Conservation (phyloP, 2,329 filamentous ascomycete genomes). For the Cordyceps militaris region DNA sequence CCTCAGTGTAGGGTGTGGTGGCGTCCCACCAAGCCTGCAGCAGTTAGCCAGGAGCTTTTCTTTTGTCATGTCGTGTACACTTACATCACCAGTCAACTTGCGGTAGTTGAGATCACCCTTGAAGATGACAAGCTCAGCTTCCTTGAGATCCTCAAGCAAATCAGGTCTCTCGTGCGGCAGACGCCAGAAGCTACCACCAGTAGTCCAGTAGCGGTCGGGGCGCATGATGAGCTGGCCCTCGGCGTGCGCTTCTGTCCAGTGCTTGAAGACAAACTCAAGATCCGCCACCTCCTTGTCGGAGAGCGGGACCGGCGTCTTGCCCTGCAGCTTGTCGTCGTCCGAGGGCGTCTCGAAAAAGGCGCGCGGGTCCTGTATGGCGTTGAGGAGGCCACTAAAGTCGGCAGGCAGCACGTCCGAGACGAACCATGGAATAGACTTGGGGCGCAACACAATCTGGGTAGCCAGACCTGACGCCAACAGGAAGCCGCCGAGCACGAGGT, state of each 20-base stretch:
- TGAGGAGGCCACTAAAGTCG: slow-evolving; percentile 79
- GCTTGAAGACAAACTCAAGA: slow-evolving; percentile 69
- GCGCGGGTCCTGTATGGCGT: slow-evolving; percentile 69
- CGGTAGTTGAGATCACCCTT: slow-evolving; percentile 97
- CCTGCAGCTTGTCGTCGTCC: slow-evolving; percentile 55
- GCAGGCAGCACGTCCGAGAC: slow-evolving; percentile 87
- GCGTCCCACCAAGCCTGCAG: slow-evolving; percentile 60
- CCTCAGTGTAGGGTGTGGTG: slow-evolving; percentile 76
- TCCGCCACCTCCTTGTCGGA: slow-evolving; percentile 60
- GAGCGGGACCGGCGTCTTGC: slow-evolving; percentile 53
- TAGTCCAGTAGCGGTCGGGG: slow-evolving; percentile 88
- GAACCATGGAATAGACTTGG: slow-evolving; percentile 96
- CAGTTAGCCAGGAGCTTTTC: not conserved
- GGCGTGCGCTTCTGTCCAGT: slow-evolving; percentile 73
- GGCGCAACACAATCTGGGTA: slow-evolving; percentile 79
- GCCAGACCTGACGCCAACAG: slow-evolving; percentile 78
- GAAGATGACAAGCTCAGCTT: slow-evolving; percentile 84
- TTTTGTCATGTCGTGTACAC: slow-evolving; percentile 24
- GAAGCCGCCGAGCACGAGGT: slow-evolving; percentile 86
- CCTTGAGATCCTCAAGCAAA: slow-evolving; percentile 70
- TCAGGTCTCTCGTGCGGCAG: slow-evolving; percentile 61
- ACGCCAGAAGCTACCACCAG: slow-evolving; percentile 81
- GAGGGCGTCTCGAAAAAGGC: slow-evolving; percentile 70
- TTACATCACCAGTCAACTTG: slow-evolving; percentile 82
- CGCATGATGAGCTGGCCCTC: slow-evolving; percentile 79